These are phyloP conservation scores for Aspergillus brunneoviolaceus DNA, from an alignment of 2,329 filamentous ascomycete genomes.

Conservation along the genomic window DNA sequence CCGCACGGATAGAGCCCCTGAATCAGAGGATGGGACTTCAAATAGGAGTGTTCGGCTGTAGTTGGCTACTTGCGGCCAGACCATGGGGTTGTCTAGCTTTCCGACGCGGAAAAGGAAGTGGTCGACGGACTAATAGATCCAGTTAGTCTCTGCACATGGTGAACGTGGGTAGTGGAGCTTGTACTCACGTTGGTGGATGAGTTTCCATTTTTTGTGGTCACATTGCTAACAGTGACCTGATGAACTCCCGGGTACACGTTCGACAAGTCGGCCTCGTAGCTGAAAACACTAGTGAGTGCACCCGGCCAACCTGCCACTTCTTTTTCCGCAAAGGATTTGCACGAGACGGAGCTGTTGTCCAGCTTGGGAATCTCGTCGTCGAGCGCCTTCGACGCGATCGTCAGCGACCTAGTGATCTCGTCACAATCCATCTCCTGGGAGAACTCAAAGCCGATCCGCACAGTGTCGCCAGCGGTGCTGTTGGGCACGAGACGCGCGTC, in stretches of 20 bases:
- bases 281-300: conserved; percentile 54
- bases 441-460: conserved; percentile 57
- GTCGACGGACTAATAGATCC: conserved; percentile 42
- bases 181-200: conserved; percentile 45
- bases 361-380: conserved; percentile 42
- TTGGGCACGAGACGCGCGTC: conserved; percentile 56
- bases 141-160: not conserved
- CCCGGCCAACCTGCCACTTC: conserved; percentile 42
- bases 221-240: conserved; percentile 56
- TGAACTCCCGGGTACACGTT: conserved; percentile 62
- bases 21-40: conserved; percentile 28
- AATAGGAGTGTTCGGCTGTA: conserved; percentile 56
- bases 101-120: conserved; percentile 60
- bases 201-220: conserved; percentile 44
- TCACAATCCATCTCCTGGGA: conserved; percentile 61
- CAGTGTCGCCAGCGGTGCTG: conserved; percentile 39
- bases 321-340: conserved; percentile 36
- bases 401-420: conserved; percentile 52
- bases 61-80: conserved; percentile 56
- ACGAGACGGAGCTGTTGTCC: conserved; percentile 47
- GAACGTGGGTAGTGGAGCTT: not conserved
- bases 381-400: conserved; percentile 51
- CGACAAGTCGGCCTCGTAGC: conserved; percentile 51
- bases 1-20: conserved; percentile 48
- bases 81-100: conserved; percentile 56